Percentiles rank a stretch among this genome's conserved stretches.
Conservation (phyloP, 176 grass and related monocot species). For the Cenchrus fungigraminus region DNA sequence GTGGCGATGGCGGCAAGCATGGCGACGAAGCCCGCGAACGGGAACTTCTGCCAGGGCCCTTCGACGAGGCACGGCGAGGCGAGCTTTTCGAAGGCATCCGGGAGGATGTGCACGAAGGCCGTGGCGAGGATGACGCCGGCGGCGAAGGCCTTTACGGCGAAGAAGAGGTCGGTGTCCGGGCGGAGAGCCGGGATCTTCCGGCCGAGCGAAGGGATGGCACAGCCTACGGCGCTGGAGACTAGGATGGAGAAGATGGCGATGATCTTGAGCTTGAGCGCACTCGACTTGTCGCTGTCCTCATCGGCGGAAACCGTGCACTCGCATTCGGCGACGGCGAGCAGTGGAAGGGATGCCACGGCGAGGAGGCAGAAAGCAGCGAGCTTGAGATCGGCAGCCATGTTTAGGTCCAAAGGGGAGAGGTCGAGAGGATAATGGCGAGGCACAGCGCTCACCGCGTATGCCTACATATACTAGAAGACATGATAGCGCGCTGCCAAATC, state of each 20-base stretch:
- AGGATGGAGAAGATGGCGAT: constrained; percentile 78
- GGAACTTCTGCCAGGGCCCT: constrained; percentile 58
- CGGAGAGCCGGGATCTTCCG: constrained; percentile 45
- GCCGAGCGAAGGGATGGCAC: constrained; percentile 50
- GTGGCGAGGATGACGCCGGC: constrained; percentile 85
- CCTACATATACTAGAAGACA: neutral
- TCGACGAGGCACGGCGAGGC: constrained; percentile 58
- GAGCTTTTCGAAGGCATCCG: constrained; percentile 57
- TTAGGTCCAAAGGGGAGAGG: neutral
- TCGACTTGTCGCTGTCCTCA: constrained; percentile 39
- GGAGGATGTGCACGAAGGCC: constrained; percentile 75
- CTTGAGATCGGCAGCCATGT: constrained; percentile 36
- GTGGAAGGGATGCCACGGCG: constrained; percentile 20
- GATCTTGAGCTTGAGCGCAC: constrained; percentile 53
- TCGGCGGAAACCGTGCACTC: constrained; percentile 32
- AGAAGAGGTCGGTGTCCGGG: constrained; percentile 56
- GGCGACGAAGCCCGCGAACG: constrained; percentile 55
- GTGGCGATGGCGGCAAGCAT: constrained; percentile 76
- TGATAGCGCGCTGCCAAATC: neutral
- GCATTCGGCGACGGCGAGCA: constrained; percentile 38
- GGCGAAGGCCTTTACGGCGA: constrained; percentile 80
- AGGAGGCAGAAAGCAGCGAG: constrained; percentile 23
- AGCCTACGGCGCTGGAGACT: constrained; percentile 43
- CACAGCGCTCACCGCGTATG: neutral
- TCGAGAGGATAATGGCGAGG: neutral